These are phyloP conservation scores for Tulasnella sp. DNA, from an alignment of 768 basidiomycete genomes.

Conservation along the genomic window DNA sequence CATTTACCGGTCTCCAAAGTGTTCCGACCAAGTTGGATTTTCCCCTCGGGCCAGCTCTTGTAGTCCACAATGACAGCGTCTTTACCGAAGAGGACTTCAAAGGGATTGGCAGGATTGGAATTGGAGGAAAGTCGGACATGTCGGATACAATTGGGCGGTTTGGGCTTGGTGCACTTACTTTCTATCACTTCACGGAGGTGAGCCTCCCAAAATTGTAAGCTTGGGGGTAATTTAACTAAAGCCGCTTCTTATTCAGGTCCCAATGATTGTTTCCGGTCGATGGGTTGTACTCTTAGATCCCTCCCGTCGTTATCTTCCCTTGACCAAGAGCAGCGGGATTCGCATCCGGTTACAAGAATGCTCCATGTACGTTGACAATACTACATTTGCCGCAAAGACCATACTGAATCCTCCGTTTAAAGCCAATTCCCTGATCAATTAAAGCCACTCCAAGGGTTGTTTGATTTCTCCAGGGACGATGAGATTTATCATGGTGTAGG, in stretches of 20 bases:
- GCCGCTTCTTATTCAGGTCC: slow-evolving; percentile 34
- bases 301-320: slow-evolving; percentile 42
- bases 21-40: slow-evolving; percentile 44
- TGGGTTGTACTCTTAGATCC: slow-evolving; percentile 48
- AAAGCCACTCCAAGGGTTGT: slow-evolving; percentile 42
- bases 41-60: slow-evolving; percentile 46
- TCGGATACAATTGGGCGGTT: slow-evolving; percentile 5
- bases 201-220: slow-evolving; percentile 39
- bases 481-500: slow-evolving; percentile 45
- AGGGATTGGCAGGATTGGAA: slow-evolving; percentile 47
- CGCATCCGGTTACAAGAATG: slow-evolving; percentile 40
- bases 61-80: neutral
- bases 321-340: slow-evolving; percentile 7
- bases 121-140: slow-evolving; percentile 44
- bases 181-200: slow-evolving; percentile 55
- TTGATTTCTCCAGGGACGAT: slow-evolving; percentile 40
- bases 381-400: no score
- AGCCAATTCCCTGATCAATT: slow-evolving; percentile 49
- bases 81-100: slow-evolving; percentile 47
- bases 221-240: slow-evolving; percentile 30
- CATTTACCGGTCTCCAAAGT: slow-evolving; percentile 30
- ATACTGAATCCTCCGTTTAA: slow-evolving; percentile 10
- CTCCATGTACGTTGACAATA: neutral
- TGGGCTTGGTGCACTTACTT: slow-evolving; percentile 45
- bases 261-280: slow-evolving; percentile 40